Evolutionary conservation across 2,329 filamentous ascomycete species (phyloP).

Genomic region (Aspergillus eucalypticola): DNA sequence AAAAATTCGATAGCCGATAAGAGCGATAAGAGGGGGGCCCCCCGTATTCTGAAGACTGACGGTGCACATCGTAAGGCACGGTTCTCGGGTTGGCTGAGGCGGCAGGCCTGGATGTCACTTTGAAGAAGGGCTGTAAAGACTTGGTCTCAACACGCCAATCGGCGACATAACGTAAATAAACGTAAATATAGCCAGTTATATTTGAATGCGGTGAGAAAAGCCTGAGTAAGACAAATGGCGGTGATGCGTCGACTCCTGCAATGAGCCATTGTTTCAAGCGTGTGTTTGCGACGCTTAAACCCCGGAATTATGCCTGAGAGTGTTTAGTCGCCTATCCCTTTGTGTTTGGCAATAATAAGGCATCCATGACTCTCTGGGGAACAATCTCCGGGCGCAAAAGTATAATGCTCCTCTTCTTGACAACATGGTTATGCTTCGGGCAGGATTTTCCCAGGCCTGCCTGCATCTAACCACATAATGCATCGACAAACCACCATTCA

Average conservation of each 20-base stretch:
- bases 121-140: too few relatives aligned
- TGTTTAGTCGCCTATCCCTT: constrained; percentile 1
- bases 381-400: not conserved
- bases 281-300: constrained; percentile 8
- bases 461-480: not conserved
- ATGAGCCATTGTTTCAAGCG: constrained; percentile 23
- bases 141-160: too few relatives aligned
- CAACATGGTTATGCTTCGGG: not conserved
- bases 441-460: not conserved
- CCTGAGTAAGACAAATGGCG: constrained; percentile 16
- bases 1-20: constrained; percentile 4
- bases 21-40: constrained; percentile 18
- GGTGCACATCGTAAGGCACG: not conserved
- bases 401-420: not conserved
- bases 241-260: constrained; percentile 18
- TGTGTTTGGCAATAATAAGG: not conserved
- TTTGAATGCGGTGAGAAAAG: constrained; percentile 17
- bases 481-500: not conserved
- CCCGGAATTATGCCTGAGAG: constrained; percentile 8
- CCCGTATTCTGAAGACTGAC: not conserved
- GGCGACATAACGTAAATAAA: not conserved
- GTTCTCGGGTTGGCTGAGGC: not conserved
- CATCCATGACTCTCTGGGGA: not conserved
- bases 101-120: not conserved
- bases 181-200: not conserved